Base-by-base conservation (phyloP, 1,284 basidiomycete species). In the Leucoagaricus sp. region DNA sequence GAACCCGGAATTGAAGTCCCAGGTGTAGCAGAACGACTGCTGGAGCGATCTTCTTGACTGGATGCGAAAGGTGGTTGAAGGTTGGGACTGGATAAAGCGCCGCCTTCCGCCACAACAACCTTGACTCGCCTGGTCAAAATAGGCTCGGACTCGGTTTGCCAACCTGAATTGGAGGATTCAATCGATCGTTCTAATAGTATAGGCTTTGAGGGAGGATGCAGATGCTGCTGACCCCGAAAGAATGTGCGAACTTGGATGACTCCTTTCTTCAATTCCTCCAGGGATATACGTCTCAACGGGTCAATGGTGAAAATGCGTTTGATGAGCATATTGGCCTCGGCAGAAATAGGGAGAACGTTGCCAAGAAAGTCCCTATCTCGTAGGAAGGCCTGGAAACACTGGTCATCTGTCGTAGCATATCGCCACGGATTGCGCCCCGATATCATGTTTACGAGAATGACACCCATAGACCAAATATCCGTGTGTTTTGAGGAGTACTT, bases 381-480 rank as follows among this genome's bases (percentile, higher is more conserved):
- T 49, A 91, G 71, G 73, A 81, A 94, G 0, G 85, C 82, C 19
- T 76, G 69, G 75, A 91, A 96, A 40, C 85, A 87, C 53, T 85
- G 81, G 72, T 97, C 94, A 46, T 78, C 74, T 4, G 79, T 72
- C 46, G 79, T 83, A 3, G 96, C 94, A 63, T 83, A 80, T 60
- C 84, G 82, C 96, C 96, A 98, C 4, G 94, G 95, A 69, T 91
- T 93, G 42, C 91, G 85, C 17, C 91, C 91, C 57, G 89, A 90
- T 47, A 94, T 86, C 72, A 98, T 82, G 74, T 96, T 97, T 64
- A 90, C 83, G 52, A 96, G 80, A 60, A 87, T 82, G 63, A 95
- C 85, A 15, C 93, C 94, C 56, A 98, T 79, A 2, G 95, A 88
- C 96, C 96, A 98, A 58, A 98, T 82, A 68, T 98, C 96, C 69